Conservation (phyloP, 2,329 filamentous ascomycete species). For the Teratosphaeria viscida region DNA sequence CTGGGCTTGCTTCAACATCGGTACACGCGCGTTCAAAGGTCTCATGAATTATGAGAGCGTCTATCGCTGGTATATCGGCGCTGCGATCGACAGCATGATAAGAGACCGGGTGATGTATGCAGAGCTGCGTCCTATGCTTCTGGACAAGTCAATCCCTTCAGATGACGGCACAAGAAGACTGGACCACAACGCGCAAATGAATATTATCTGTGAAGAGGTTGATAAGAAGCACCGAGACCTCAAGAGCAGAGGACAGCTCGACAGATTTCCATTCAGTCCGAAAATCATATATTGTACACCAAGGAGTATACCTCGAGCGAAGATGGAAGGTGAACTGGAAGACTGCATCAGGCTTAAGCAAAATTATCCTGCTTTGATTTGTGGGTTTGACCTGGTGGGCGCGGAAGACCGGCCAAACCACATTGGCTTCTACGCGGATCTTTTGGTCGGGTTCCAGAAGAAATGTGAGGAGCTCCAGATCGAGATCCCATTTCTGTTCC, state of each 20-base stretch:
- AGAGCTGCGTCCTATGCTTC: constrained; percentile 60
- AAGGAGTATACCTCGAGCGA: constrained; percentile 42
- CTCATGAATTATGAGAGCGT: constrained; percentile 57
- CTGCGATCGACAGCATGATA: constrained; percentile 52
- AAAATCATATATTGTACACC: constrained; percentile 66
- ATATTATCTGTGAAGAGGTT: constrained; percentile 49
- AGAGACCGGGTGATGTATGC: constrained; percentile 59
- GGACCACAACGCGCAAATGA: constrained; percentile 50
- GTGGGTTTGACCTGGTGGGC: constrained; percentile 61
- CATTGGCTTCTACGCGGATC: constrained; percentile 48
- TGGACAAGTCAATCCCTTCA: constrained; percentile 52
- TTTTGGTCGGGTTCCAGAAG: constrained; percentile 48
- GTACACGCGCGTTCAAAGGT: constrained; percentile 63
- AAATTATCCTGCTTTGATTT: constrained; percentile 49
- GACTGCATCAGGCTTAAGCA: constrained; percentile 54
- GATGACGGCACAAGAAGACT: constrained; percentile 46
- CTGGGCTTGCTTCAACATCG: constrained; percentile 55
- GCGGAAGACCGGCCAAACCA: constrained; percentile 52
- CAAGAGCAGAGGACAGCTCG: constrained; percentile 23
- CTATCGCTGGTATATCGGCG: constrained; percentile 50
- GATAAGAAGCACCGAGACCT: constrained; percentile 35
- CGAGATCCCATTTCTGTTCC: constrained; percentile 62
- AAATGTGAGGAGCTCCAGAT: constrained; percentile 39
- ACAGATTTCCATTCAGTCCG: constrained; percentile 49
- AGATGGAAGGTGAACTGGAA: constrained; percentile 44